phyloP scores from a whole-genome alignment of 2,329 filamentous ascomycete genomes.

The Botrytis deweyae region DNA sequence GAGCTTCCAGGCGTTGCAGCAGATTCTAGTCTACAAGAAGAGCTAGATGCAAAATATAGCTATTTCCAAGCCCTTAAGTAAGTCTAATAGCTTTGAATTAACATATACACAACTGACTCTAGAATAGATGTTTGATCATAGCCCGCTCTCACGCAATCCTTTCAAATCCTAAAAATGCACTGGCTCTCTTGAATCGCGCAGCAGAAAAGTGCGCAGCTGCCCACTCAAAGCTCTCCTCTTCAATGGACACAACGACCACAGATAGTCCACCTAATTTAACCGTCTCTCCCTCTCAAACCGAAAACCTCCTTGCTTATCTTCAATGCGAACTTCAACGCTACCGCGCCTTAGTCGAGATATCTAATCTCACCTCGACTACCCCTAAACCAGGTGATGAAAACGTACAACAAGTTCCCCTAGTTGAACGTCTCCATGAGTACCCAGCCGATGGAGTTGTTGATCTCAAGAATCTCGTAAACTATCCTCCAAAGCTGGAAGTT shows the following conservation, averaged over 20 bases:
- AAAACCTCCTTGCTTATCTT: slow-evolving; percentile 61
- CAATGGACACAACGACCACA: slow-evolving; percentile 41
- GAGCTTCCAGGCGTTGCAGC: slow-evolving; percentile 88
- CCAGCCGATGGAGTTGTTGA: slow-evolving; percentile 63
- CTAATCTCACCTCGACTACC: slow-evolving; percentile 53
- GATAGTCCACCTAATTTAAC: slow-evolving; percentile 63
- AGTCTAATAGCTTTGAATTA: slow-evolving; percentile 36
- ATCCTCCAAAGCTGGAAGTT: slow-evolving; percentile 78
- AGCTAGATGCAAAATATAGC: slow-evolving; percentile 72
- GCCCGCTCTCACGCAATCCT: slow-evolving; percentile 79
- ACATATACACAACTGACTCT: slow-evolving; percentile 12
- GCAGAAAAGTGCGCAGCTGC: slow-evolving; percentile 59
- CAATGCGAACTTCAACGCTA: slow-evolving; percentile 73
- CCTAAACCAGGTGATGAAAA: slow-evolving; percentile 31
- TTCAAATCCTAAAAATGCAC: slow-evolving; percentile 70
- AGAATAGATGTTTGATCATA: slow-evolving; percentile 72
- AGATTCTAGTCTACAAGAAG: slow-evolving; percentile 71
- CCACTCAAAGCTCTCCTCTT: slow-evolving; percentile 46
- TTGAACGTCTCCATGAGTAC: slow-evolving; percentile 75
- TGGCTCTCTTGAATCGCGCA: slow-evolving; percentile 80
- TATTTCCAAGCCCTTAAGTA: slow-evolving; percentile 92
- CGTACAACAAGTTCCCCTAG: slow-evolving; percentile 55
- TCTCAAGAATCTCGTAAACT: slow-evolving; percentile 77
- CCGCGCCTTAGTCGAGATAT: slow-evolving; percentile 82
- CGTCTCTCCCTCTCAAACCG: slow-evolving; percentile 58